phyloP scores from a whole-genome alignment of 345 rosid genomes.

The Eucalyptus polyanthemos region DNA sequence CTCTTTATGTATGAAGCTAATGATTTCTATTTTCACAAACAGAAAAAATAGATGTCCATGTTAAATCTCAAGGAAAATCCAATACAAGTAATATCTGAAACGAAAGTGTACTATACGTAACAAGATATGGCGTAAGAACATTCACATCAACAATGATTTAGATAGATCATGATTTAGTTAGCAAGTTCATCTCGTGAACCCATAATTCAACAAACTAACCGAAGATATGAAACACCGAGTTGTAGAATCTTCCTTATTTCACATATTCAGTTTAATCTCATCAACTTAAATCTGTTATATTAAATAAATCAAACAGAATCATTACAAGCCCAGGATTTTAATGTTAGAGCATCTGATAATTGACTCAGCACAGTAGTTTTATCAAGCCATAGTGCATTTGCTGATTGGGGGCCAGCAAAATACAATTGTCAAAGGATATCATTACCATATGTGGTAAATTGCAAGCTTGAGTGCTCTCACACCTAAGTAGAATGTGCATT shows the following conservation, averaged over 20 bases:
- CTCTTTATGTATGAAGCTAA: constrained; percentile 83
- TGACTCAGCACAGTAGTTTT: background rate
- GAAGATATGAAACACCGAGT: background rate
- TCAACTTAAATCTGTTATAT: background rate
- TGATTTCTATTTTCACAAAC: constrained; percentile 43
- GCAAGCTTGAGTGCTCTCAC: background rate
- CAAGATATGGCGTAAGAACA: background rate
- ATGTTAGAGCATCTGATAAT: background rate
- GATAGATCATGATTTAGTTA: background rate
- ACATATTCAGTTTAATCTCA: background rate
- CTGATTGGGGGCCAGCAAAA: background rate
- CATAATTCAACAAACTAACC: background rate
- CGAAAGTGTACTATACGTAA: background rate
- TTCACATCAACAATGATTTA: background rate
- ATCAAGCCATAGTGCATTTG: background rate
- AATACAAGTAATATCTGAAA: background rate
- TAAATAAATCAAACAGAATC: background rate
- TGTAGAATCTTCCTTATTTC: background rate
- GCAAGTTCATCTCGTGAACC: background rate
- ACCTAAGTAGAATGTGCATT: background rate
- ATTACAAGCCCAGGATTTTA: background rate
- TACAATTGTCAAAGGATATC: background rate
- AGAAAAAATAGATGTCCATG: background rate
- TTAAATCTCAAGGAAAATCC: background rate
- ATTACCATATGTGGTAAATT: background rate